phyloP scores from a whole-genome alignment of 2,329 filamentous ascomycete species.

The Raffaelea albimanens region DNA sequence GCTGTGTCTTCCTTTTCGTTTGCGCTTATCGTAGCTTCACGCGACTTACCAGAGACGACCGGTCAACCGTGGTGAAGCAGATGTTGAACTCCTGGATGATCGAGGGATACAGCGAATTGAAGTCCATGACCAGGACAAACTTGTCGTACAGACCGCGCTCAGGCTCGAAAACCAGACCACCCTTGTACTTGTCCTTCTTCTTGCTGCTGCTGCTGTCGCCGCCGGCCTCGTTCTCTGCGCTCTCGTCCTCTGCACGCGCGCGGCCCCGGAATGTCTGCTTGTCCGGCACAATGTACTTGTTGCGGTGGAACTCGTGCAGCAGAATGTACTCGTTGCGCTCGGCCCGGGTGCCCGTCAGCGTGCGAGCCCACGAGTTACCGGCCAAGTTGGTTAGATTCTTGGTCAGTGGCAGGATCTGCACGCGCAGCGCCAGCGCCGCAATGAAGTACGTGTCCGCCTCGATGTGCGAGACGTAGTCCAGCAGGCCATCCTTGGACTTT shows the following conservation, averaged over 20 bases:
- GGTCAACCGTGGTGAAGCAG: conserved; percentile 94
- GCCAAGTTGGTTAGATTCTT: conserved; percentile 94
- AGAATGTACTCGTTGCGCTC: conserved; percentile 99
- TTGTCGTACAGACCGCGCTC: conserved; percentile 97
- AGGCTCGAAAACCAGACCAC: conserved; percentile 94
- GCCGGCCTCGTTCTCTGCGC: conserved; percentile 57
- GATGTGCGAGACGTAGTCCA: conserved; percentile 90
- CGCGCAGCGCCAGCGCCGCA: conserved; percentile 75
- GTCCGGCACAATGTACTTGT: conserved; percentile 97
- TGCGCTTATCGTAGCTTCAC: no score
- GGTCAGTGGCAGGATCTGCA: conserved; percentile 87
- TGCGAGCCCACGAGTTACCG: conserved; percentile 96
- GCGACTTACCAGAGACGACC: conserved; percentile 55
- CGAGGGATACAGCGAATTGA: conserved; percentile 96
- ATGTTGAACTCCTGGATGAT: conserved; percentile 99
- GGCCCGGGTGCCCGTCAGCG: conserved; percentile 86
- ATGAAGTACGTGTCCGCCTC: conserved; percentile 96
- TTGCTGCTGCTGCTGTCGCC: conserved; percentile 40
- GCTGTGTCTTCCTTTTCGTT: conserved; percentile 7
- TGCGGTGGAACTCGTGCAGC: conserved; percentile 89
- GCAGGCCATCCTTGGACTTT: conserved; percentile 68
- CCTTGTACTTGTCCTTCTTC: conserved; percentile 99
- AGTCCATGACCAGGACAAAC: conserved; percentile 98
- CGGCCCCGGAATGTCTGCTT: conserved; percentile 77
- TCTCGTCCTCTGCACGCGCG: conserved; percentile 62